Evolutionary conservation across 2,329 filamentous ascomycete species (phyloP).

Genomic region (Xylaria digitata): DNA sequence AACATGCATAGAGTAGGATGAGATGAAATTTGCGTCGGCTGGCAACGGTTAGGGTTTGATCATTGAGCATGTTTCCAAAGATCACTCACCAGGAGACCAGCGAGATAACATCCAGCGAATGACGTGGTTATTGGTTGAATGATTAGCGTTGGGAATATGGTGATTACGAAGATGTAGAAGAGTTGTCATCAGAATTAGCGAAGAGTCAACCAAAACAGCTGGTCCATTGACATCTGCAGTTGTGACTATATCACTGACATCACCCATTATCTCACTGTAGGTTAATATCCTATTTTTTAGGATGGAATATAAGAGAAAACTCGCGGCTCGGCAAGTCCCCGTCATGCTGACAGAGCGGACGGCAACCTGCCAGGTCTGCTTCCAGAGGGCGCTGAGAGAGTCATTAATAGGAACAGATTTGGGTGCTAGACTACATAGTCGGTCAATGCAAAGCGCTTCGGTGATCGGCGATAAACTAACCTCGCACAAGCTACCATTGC

Average conservation of each 20-base stretch:
- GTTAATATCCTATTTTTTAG: slow-evolving; percentile 73
- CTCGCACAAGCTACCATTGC: slow-evolving; percentile 84
- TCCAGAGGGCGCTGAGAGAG: slow-evolving; percentile 68
- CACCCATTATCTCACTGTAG: slow-evolving; percentile 74
- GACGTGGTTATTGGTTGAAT: slow-evolving; percentile 75
- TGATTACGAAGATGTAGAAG: slow-evolving; percentile 74
- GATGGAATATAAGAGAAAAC: slow-evolving; percentile 76
- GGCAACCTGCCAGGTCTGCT: slow-evolving; percentile 79
- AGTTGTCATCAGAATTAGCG: slow-evolving; percentile 76
- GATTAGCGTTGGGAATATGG: slow-evolving; percentile 75
- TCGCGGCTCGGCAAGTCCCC: slow-evolving; percentile 79
- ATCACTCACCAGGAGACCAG: slow-evolving; percentile 80
- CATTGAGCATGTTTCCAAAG: slow-evolving; percentile 23
- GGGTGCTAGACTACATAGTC: slow-evolving; percentile 57
- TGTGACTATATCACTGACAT: slow-evolving; percentile 77
- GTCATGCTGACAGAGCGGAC: slow-evolving; percentile 76
- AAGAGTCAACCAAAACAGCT: slow-evolving; percentile 80
- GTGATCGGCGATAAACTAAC: slow-evolving; percentile 57
- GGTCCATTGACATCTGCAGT: slow-evolving; percentile 87
- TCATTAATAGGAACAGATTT: slow-evolving; percentile 55
- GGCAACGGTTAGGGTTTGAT: slow-evolving; percentile 38
- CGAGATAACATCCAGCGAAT: slow-evolving; percentile 83
- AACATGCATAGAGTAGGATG: slow-evolving; percentile 71
- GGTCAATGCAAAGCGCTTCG: slow-evolving; percentile 27
- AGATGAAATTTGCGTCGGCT: slow-evolving; percentile 76